These are phyloP conservation scores for Trichoderma breve DNA, from an alignment of 2,329 filamentous ascomycete species.

Conservation along the genomic window DNA sequence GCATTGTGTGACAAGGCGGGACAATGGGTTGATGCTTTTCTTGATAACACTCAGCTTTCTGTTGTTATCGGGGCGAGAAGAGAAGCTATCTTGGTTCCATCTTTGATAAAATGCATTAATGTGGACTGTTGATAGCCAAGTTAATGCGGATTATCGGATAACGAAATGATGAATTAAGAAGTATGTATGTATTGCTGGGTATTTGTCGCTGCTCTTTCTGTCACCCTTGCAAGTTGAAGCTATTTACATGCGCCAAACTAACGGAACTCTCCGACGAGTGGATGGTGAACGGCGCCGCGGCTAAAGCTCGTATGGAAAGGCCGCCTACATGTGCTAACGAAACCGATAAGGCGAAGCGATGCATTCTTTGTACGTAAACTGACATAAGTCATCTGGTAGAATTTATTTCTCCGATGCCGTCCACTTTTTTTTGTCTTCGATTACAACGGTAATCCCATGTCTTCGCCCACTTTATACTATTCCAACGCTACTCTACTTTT, in stretches of 20 bases:
- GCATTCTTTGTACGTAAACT: slow-evolving; percentile 14
- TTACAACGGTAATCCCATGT: neutral
- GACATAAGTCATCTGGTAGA: neutral
- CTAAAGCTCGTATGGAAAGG: neutral
- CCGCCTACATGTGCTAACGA: neutral
- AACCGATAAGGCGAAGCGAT: neutral
- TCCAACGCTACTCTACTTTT: neutral
- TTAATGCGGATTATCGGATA: neutral
- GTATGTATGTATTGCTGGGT: neutral
- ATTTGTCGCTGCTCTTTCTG: neutral
- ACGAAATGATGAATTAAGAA: neutral
- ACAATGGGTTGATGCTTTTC: neutral
- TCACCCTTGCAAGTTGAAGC: neutral
- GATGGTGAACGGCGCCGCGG: neutral
- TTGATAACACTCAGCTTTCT: neutral
- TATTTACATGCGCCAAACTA: neutral
- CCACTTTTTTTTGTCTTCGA: neutral
- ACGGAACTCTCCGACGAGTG: neutral
- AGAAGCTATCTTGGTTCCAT: neutral
- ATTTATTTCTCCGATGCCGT: slow-evolving; percentile 16
- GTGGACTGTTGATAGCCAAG: neutral
- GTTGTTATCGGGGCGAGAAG: neutral
- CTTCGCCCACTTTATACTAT: neutral
- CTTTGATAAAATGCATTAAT: neutral
- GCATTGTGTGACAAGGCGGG: neutral